These are phyloP conservation scores for Drechslerella dactyloides DNA, from an alignment of 2,329 filamentous ascomycete genomes.

Conservation along the genomic window DNA sequence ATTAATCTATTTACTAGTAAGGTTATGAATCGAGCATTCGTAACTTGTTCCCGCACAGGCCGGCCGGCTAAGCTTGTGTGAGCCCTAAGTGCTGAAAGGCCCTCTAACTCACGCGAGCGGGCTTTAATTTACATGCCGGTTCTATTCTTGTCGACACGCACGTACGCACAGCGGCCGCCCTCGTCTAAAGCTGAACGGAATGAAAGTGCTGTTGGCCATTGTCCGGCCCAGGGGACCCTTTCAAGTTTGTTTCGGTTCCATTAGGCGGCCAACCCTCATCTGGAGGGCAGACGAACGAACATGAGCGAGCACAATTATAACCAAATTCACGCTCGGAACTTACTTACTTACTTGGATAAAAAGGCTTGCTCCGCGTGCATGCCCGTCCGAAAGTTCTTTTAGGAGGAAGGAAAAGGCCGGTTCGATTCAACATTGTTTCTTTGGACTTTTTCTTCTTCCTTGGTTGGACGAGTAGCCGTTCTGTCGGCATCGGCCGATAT, in stretches of 20 bases:
- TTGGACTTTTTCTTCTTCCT: slow-evolving; percentile 6
- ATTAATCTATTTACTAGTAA: neutral
- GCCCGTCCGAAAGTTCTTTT: neutral
- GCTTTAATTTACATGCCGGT: slow-evolving; percentile 19
- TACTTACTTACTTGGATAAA: neutral
- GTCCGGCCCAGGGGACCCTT: slow-evolving; percentile 33
- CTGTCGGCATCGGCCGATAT: slow-evolving; percentile 2
- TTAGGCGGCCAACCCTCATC: slow-evolving; percentile 25
- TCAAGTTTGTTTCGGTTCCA: slow-evolving; percentile 50
- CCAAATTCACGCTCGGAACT: neutral
- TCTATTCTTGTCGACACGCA: slow-evolving; percentile 41
- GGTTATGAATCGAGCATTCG: slow-evolving; percentile 33
- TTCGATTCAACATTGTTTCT: no score
- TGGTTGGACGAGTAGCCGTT: slow-evolving; percentile 14
- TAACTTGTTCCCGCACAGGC: slow-evolving; percentile 25
- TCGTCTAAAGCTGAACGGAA: slow-evolving; percentile 39
- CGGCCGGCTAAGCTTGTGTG: slow-evolving; percentile 48
- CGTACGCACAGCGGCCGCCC: slow-evolving; percentile 16
- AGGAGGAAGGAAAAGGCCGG: neutral
- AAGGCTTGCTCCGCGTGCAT: neutral
- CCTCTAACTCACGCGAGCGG: slow-evolving; percentile 19
- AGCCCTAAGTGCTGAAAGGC: slow-evolving; percentile 27
- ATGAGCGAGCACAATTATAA: neutral
- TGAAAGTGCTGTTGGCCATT: slow-evolving; percentile 20
- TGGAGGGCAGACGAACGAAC: slow-evolving; percentile 10